These are phyloP conservation scores for Agrostemma githago DNA, from an alignment of 148 eudicot species.

Conservation along the genomic window DNA sequence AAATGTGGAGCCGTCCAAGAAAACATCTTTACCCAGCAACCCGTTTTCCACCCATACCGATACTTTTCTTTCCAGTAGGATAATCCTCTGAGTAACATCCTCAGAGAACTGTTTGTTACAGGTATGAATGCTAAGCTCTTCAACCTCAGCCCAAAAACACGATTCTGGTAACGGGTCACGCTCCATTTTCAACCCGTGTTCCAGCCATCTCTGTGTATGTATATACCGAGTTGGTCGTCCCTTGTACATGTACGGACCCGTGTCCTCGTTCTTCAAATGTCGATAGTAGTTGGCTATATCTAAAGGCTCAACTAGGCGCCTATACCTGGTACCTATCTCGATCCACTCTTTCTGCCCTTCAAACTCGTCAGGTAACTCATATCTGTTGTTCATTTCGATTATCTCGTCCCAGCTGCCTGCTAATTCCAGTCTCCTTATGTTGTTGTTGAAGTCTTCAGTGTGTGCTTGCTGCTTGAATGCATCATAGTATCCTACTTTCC, in stretches of 20 bases:
- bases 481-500: slow-evolving; percentile 67
- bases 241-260: slow-evolving; percentile 65
- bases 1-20: slow-evolving; percentile 64
- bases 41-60: slow-evolving; percentile 34
- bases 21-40: slow-evolving; percentile 48
- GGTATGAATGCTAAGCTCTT: slow-evolving; percentile 49
- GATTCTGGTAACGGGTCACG: slow-evolving; percentile 57
- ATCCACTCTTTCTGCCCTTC: slow-evolving; percentile 77
- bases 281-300: slow-evolving; percentile 88
- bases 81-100: slow-evolving; percentile 39
- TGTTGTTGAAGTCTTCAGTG: slow-evolving; percentile 52
- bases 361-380: slow-evolving; percentile 78
- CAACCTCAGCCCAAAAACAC: slow-evolving; percentile 82
- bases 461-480: slow-evolving; percentile 68
- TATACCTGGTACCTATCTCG: slow-evolving; percentile 68
- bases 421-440: slow-evolving; percentile 60
- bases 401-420: slow-evolving; percentile 96
- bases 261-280: slow-evolving; percentile 66
- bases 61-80: slow-evolving; percentile 39
- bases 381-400: slow-evolving; percentile 66
- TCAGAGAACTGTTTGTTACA: slow-evolving; percentile 31
- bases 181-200: slow-evolving; percentile 49
- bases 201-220: slow-evolving; percentile 71
- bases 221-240: slow-evolving; percentile 72
- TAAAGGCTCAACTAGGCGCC: slow-evolving; percentile 71